Evolutionary conservation across 176 grass and related monocot species (phyloP), one percentile per base, ranked within the genome.

Genomic region (Eleusine coracana): DNA sequence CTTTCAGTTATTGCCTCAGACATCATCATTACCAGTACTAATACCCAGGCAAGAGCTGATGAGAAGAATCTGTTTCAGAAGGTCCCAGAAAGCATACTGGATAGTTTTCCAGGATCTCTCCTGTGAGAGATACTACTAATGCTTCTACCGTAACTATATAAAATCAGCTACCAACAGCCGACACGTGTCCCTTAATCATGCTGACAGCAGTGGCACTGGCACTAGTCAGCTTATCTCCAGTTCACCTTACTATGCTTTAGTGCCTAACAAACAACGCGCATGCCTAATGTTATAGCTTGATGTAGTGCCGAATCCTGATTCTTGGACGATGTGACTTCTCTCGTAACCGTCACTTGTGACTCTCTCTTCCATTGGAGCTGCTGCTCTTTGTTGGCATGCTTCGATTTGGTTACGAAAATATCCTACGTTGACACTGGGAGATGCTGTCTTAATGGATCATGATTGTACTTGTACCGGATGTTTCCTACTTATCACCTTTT

Each of bases 281-380:
- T 63, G 60, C 25, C 9, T 80, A 52, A 18, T 79, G 15, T 40
- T 52, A 42, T 74, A 55, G 68, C 65, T 2, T 72, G 56, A 9
- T 28, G 56, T 72, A 28, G 68, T 65, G 58, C 81, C 71, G 62
- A 59, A 63, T 25, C 66, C 37, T 68, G 77, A 80, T 80, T 36
- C 84, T 67, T 61, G 29, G 45, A 11, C 36, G 49, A 81, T 38
- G 20, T 18, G 70, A 68, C 70, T 3, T 48, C 14, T 44, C 65
- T 68, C 64, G 29, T 54, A 66, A 42, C 69, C 50, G 12, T 49
- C 77, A 75, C 70, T 81, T 81, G 20, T 5, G 59, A 55, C 62
- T 80, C 84, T 80, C 84, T 37, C 25, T 65, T 86, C 62, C 76
- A 86, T 68, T 75, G 49, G 70, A 81, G 70, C 14, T 68, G 70